Conservation (phyloP, 345 rosid genomes). For the Salix arbutifolia region DNA sequence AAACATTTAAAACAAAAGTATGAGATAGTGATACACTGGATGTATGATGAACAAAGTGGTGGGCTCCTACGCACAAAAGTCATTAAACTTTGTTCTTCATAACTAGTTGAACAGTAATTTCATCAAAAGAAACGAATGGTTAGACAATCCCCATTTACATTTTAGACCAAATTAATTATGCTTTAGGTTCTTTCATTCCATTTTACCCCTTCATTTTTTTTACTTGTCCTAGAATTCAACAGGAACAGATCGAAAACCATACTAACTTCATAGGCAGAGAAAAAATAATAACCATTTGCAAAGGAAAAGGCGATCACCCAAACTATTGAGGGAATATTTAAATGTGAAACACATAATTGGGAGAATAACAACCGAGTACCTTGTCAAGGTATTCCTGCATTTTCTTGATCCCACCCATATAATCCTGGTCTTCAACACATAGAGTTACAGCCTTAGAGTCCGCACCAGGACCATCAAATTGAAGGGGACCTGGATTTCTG, state of each 20-base stretch:
- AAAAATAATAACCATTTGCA: neutral
- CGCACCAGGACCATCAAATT: constrained; percentile 93
- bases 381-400: constrained; percentile 84
- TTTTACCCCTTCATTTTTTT: neutral
- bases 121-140: neutral
- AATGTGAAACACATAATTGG: neutral
- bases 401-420: constrained; percentile 97
- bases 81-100: neutral
- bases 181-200: neutral
- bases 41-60: neutral
- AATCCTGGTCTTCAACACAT: constrained; percentile 96
- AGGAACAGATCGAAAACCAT: too few relatives aligned
- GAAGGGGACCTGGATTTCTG: constrained; percentile 98
- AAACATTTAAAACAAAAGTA: neutral
- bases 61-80: neutral
- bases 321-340: neutral
- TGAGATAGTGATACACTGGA: neutral
- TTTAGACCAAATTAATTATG: neutral
- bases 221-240: neutral
- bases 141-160: neutral
- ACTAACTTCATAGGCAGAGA: neutral
- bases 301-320: neutral
- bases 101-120: neutral
- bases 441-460: constrained; percentile 80
- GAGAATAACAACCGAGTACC: constrained; percentile 34